Percentiles rank a stretch among this genome's conserved stretches.
These are phyloP conservation scores for Aschersonia sp. DNA, from an alignment of 2,329 filamentous ascomycete species.

Conservation along the genomic window DNA sequence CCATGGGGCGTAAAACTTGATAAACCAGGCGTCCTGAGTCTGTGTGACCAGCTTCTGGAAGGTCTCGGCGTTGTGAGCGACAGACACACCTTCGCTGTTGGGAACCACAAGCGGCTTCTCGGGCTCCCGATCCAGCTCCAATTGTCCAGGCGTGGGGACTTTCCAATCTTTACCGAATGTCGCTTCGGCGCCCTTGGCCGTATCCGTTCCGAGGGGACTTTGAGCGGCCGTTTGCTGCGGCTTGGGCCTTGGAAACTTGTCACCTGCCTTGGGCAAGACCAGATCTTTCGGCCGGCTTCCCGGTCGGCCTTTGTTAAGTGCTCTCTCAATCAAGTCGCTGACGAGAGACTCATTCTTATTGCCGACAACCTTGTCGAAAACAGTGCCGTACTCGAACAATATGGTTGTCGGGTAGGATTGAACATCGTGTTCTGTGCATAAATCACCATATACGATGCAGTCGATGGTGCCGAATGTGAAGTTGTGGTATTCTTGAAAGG, in stretches of 20 bases:
- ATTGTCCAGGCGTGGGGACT: conserved; percentile 14
- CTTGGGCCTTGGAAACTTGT: conserved; percentile 21
- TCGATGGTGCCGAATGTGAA: conserved; percentile 80
- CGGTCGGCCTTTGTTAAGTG: conserved; percentile 64
- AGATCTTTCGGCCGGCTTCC: conserved; percentile 59
- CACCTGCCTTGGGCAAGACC: conserved; percentile 59
- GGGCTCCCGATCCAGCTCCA: conserved; percentile 20
- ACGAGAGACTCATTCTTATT: conserved; percentile 52
- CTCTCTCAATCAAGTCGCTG: conserved; percentile 59
- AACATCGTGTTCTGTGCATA: conserved; percentile 57
- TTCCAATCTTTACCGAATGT: conserved; percentile 15
- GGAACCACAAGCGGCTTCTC: conserved; percentile 39
- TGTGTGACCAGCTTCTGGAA: conserved; percentile 80
- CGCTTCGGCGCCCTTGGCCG: conserved; percentile 7
- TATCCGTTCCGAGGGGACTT: not conserved
- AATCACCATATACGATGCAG: conserved; percentile 69
- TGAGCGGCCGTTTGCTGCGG: conserved; percentile 13
- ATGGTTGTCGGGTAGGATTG: conserved; percentile 61
- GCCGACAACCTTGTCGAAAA: conserved; percentile 49
- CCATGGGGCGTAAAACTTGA: conserved; percentile 98
- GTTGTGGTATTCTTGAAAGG: conserved; percentile 72
- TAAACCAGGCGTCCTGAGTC: conserved; percentile 87
- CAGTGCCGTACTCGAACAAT: conserved; percentile 66
- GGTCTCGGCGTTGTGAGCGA: conserved; percentile 64
- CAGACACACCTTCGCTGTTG: conserved; percentile 64